Evolutionary conservation across 768 basidiomycete genomes (phyloP), one percentile per base, ranked within the genome.

Genomic region (Lenzites betulinus): DNA sequence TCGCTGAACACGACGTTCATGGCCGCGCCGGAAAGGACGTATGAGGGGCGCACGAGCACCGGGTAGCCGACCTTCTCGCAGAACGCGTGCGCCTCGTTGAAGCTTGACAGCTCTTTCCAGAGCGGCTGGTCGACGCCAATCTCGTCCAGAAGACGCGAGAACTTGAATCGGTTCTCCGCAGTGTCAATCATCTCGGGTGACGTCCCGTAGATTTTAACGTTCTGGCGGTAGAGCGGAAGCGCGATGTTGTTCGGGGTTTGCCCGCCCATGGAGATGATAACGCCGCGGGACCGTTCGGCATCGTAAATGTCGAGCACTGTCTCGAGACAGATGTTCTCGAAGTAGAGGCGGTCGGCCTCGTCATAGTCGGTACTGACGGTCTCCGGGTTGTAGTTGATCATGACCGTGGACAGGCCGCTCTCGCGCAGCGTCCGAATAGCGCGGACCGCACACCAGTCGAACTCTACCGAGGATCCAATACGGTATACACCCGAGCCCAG

Each of bases 321-420:
- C 78, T 99, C 96, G 69, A 98, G 77, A 66, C 89, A 90, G 81
- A 99, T 98, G 73, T 96, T 98, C 78, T 99, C 97, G 73, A 99
- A 99, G 81, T 98, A 99, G 26, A 99, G 82, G 28, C 95, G 86
- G 72, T 99, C 96, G 26, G 96, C 96, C 71, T 98, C 96, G 76
- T 98, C 97, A 76, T 98, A 98, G 75, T 98, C 96, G 33, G 97
- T 98, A 70, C 92, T 94, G 74, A 99, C 97, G 1, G 97, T 99
- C 78, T 98, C 96, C 15, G 96, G 97, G 75, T 99, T 98, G 77
- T 98, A 98, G 78, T 99, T 98, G 78, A 98, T 91, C 96, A 98
- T 99, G 74, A 98, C 86, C 4, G 96, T 98, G 63, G 92, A 93
- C 50, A 94, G 77, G 18, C 95, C 95, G 69, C 92, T 88, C n/a